phyloP scores from a whole-genome alignment of 208 protist species.

The Leishmania aethiopica region DNA sequence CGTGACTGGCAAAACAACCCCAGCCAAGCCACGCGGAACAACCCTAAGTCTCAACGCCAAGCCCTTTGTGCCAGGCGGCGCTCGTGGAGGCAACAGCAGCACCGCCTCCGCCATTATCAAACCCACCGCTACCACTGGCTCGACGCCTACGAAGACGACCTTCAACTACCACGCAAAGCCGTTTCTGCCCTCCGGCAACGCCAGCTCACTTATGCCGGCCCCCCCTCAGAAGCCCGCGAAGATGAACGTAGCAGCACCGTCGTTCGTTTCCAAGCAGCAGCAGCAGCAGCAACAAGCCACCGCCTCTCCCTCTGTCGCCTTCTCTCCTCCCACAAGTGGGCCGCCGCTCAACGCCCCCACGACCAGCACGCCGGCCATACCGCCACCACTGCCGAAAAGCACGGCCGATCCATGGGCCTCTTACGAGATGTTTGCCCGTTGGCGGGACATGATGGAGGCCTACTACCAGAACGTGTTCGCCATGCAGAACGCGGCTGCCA shows the following conservation, averaged over 20 bases:
- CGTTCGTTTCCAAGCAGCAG: slow-evolving; percentile 22
- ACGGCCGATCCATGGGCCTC: slow-evolving; percentile 36
- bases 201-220: neutral
- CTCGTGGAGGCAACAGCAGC: neutral
- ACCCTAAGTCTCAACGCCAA: slow-evolving; percentile 31
- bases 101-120: neutral
- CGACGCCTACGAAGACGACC: slow-evolving; percentile 29
- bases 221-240: neutral
- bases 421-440: slow-evolving; percentile 44
- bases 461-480: slow-evolving; percentile 29
- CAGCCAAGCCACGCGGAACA: neutral
- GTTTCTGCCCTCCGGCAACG: slow-evolving; percentile 18
- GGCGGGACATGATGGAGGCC: slow-evolving; percentile 41
- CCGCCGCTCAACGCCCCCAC: neutral
- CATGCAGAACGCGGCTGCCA: slow-evolving; percentile 6
- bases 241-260: slow-evolving; percentile 19
- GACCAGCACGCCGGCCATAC: neutral
- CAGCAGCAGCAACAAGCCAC: neutral
- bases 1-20: slow-evolving; percentile 1
- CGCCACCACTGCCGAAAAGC: neutral
- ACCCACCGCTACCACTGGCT: slow-evolving; percentile 1
- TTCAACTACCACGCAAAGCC: slow-evolving; percentile 37
- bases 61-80: slow-evolving; percentile 33
- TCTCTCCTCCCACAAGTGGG: neutral
- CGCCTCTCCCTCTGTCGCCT: neutral